Conservation (phyloP, 176 grass and related monocot genomes). For the Pontederia crassipes region DNA sequence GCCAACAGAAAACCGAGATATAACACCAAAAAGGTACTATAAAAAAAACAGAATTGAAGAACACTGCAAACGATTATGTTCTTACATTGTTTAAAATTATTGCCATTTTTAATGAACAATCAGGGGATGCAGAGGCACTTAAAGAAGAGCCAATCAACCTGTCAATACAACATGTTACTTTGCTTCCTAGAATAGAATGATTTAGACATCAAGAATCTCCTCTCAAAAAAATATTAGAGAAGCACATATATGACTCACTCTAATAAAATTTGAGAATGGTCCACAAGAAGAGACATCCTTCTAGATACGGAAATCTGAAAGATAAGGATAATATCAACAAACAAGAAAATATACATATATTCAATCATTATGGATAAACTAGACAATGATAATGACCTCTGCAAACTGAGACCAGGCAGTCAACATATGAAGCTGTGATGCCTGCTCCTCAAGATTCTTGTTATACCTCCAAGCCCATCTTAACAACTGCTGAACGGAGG, state of each 20-base stretch:
- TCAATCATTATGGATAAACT: background rate
- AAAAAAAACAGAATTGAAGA: conserved; percentile 5
- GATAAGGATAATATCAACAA: conserved; percentile 18
- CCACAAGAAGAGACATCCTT: conserved; percentile 93
- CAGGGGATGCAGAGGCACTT: conserved; percentile 74
- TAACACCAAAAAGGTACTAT: background rate
- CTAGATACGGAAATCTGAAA: conserved; percentile 80
- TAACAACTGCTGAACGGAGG: conserved; percentile 68
- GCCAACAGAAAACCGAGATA: conserved; percentile 23
- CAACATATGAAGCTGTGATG: conserved; percentile 93
- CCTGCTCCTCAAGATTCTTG: conserved; percentile 94
- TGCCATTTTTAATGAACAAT: conserved; percentile 94
- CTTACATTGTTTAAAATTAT: conserved; percentile 80
- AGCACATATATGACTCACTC: conserved; percentile 48
- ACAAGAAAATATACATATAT: conserved; percentile 21
- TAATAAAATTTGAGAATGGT: conserved; percentile 82
- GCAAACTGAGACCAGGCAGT: conserved; percentile 95
- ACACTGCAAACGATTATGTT: background rate
- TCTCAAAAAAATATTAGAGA: background rate
- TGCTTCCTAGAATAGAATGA: no score
- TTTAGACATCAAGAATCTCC: no score
- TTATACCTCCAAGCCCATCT: conserved; percentile 96
- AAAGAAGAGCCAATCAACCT: conserved; percentile 90
- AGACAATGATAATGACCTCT: conserved; percentile 35
- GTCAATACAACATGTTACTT: conserved; percentile 10